Evolutionary conservation across 2,329 filamentous ascomycete species (phyloP), one percentile per base, ranked within the genome.

Genomic region (Didymella glomerata): DNA sequence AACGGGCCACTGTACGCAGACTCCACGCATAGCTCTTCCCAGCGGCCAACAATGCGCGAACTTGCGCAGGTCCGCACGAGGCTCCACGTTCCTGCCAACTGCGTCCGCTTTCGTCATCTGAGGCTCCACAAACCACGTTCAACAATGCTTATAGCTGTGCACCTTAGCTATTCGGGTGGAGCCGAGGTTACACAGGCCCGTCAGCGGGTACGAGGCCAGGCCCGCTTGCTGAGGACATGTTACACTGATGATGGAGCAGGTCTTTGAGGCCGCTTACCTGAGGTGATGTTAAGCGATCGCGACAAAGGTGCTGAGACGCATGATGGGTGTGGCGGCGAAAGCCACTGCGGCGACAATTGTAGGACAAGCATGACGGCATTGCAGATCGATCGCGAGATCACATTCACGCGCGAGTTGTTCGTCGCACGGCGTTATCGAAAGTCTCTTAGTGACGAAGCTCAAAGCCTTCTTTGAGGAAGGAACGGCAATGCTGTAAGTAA

Each of bases 121-220:
- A 25, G 40, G 32, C 25, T 41, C 2, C 36, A 38, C 20, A 18
- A 41, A 47, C 41, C 32, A 41, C 28, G 41, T 20, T 27, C 27
- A 24, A 36, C 16, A 36, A 50, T 54, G 41, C 47, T 47, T 54
- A 42, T 59, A 10, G 4, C 14, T 28, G 30, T 28, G 41, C 27
- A 22, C 30, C n/a, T n/a, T n/a, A 3, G 3, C 24, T 22, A 25
- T 18, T 40, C 27, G 27, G 50, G n/a, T 22, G 41, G 51, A 24
- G 36, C 56, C 46, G 51, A 50, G 25, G 56, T 59, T 59, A 47
- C 56, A 54, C 56, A 42, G 24, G 3, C 27, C 38, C 40, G 20
- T 50, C 16, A 42, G 44, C 20, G 36, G 56, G 41, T 47, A 27
- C 22, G 10, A 36, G 30, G 27, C 30, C 32, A 40, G 30, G 25